phyloP scores from a whole-genome alignment of 2,329 filamentous ascomycete species.

The Colletotrichum sp. region DNA sequence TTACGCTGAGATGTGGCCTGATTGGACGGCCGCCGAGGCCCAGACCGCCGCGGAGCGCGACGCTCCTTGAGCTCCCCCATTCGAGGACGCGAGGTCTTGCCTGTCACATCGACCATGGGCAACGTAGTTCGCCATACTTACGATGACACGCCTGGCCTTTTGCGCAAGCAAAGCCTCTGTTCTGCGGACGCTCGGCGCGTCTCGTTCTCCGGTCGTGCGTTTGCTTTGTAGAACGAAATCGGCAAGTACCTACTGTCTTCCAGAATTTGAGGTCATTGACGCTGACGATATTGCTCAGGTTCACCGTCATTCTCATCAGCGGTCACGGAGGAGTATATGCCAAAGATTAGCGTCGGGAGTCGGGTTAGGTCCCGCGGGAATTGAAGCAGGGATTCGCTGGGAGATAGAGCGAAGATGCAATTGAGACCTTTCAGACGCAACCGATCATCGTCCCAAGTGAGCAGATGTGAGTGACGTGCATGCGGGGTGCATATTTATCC shows the following conservation, averaged over 20 bases:
- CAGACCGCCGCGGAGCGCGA: not conserved
- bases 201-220: not conserved
- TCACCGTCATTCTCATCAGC: not conserved
- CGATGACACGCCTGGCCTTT: rapidly evolving
- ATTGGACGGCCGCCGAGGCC: not conserved
- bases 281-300: not conserved
- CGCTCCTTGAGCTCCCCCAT: not conserved
- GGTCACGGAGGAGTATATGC: not conserved
- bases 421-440: not conserved
- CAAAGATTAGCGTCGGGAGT: not conserved
- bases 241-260: not conserved
- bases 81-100: not conserved
- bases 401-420: not conserved
- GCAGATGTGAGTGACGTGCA: not conserved
- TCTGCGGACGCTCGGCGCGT: not conserved
- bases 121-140: not conserved
- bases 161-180: not conserved
- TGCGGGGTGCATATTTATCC: not conserved
- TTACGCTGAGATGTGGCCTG: not conserved
- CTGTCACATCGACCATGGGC: not conserved
- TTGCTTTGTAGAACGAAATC: not conserved
- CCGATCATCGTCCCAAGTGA: not conserved
- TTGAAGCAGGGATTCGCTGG: not conserved
- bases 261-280: not conserved
- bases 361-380: not conserved